Base-by-base conservation (phyloP, 306 rosid genomes). In the Glycine latifolia region DNA sequence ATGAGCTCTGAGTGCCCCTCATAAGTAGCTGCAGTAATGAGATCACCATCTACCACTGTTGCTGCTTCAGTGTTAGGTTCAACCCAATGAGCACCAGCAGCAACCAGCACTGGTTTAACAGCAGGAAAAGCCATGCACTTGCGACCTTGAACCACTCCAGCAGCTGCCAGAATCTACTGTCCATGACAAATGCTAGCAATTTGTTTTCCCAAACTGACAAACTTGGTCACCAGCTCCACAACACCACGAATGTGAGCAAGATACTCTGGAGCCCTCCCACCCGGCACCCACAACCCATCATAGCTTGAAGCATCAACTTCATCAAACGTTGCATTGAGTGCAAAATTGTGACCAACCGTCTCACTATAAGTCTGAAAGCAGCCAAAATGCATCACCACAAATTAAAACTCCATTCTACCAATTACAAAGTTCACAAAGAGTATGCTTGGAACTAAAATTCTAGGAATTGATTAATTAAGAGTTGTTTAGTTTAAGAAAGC, bases 201-300 rank as follows among this genome's bases (percentile, higher is more conserved):
- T 62, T 86, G 83, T 88, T 93, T 91, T 59, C 87, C 84, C 12
- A 91, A 82, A 49, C 60, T 72, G 6, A 87, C 73, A 80, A 95
- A 89, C 65, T 86, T 82, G 46, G 77, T 50, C 74, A 85, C 95
- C 86, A 93, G 80, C 2, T 85, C 89, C 37, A 85, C 49, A 60
- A 90, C 97, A 9, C 79, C 48, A 20, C 87, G 85, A 81, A 87
- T 69, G 60, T 85, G 48, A 76, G 96, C 94, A 26, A 93, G 97
- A 86, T 93, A 90, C 75, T 95, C 98, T 2, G 99, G 97, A n/a
- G 99, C 94, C 78, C 98, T 88, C 61, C 97, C 99, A 65, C 99
- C 98, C 0, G 97, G 92, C 17, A 95, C 68, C 82, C 90, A 73
- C 87, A 95, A 65, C 54, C 99, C 99, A 78, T 95, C 98, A 77